Conservation (phyloP, 192 early-diverging fungal genomes). For the Haplosporangium gracile region DNA sequence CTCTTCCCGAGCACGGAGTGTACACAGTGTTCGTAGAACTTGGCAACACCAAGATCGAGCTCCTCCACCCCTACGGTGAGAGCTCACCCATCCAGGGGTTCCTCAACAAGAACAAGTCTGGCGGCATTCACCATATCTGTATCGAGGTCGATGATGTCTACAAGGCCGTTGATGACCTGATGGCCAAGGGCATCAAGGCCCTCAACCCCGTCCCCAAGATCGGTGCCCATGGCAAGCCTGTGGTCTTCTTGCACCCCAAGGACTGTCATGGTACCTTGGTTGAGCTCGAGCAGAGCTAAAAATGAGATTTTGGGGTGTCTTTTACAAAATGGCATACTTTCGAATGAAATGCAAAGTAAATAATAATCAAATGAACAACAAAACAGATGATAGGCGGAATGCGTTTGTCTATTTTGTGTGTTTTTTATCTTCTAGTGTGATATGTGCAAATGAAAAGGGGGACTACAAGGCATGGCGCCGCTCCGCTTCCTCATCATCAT, state of each 20-base stretch:
- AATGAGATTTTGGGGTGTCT: not conserved
- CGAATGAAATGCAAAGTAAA: too few species aligned
- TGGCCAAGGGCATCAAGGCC: conserved; percentile 70
- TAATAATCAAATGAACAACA: too few species aligned
- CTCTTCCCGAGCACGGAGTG: conserved; percentile 86
- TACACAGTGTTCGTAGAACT: conserved; percentile 89
- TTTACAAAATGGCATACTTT: not conserved
- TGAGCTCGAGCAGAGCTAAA: conserved; percentile 72
- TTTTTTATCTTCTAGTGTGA: too few species aligned
- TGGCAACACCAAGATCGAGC: conserved; percentile 90
- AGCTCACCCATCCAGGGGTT: conserved; percentile 84
- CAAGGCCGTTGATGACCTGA: conserved; percentile 76
- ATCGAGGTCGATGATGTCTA: conserved; percentile 80
- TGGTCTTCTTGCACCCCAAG: conserved; percentile 87
- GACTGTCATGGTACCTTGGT: conserved; percentile 87
- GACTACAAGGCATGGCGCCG: not conserved
- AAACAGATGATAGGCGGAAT: too few species aligned
- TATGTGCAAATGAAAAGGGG: too few species aligned
- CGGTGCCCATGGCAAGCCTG: conserved; percentile 85
- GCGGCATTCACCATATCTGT: conserved; percentile 90
- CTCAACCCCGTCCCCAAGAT: conserved; percentile 83
- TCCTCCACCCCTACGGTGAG: conserved; percentile 80
- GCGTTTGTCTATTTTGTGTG: too few species aligned
- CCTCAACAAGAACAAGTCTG: conserved; percentile 82
- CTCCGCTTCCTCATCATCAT: not conserved